Base-by-base conservation (phyloP, 179 eudicot genomes). In the Carnegiea gigantea region DNA sequence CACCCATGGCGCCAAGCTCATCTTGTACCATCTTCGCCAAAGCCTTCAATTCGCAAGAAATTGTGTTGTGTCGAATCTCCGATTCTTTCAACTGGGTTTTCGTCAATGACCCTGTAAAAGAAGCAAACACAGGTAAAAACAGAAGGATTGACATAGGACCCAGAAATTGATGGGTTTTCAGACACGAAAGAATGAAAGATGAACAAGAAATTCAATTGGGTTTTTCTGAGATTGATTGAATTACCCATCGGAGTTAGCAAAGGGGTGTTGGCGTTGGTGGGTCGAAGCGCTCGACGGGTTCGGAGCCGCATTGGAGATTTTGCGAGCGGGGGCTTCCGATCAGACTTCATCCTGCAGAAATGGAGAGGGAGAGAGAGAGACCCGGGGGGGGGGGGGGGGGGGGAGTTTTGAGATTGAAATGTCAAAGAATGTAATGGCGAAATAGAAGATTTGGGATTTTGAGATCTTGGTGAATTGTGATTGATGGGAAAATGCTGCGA, bases 291-390 rank as follows among this genome's bases (percentile, higher is more conserved):
- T 0, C 91, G 90, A n/a, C 93, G 96, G 67, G 90, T 81, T 9
- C 93, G 93, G 71, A 93, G 86, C 13, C 83, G 80, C 78, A 89
- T 87, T 12, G 98, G 97, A 79, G 98, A 94, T 83, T 85, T 84
- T 15, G 91, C 85, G 0, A 94, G 90, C 38, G 98, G 98, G 0
- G 95, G 98, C 76, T 91, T 94, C 30, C 94, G 87, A 85, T 83
- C 88, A 4, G 93, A 76, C 85, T 90, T 86, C 92, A 89, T 88
- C 72, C 81, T 88, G 67, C 44, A 44, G 44, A 40, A 40, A 40
- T 40, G 0, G 44, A 40, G 9, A 40, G 44, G 6, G 8, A 40
- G 44, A 40, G 8, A 7, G 43, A 38, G 43, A 38, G 53, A 33
- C 30, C n/a, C n/a, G n/a, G 30, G 18, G 1, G 1, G 3, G 77